Evolutionary conservation across 2,329 filamentous ascomycete species (phyloP).

Genomic region (Aspergillus glaucus): DNA sequence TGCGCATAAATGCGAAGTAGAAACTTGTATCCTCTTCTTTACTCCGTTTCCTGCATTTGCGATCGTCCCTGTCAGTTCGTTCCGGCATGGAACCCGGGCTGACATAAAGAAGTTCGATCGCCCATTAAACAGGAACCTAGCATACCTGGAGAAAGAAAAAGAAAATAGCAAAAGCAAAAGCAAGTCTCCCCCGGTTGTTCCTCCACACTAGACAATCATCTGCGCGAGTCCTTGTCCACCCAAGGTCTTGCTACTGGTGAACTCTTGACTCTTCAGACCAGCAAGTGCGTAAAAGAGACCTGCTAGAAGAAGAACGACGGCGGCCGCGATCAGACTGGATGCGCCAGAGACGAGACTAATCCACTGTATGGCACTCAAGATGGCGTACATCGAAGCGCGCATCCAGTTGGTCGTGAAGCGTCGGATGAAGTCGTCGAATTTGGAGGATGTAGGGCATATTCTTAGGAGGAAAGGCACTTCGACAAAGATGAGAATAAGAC

Average conservation of each 20-base stretch:
- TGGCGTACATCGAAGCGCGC: slow-evolving; percentile 77
- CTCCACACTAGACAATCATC: slow-evolving; percentile 74
- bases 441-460: slow-evolving; percentile 90
- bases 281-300: slow-evolving; percentile 64
- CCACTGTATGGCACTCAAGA: slow-evolving; percentile 80
- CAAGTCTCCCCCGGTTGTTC: background rate
- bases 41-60: background rate
- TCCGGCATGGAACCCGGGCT: background rate
- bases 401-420: slow-evolving; percentile 94
- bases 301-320: slow-evolving; percentile 71
- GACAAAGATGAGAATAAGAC: slow-evolving; percentile 72
- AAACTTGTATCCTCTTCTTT: slow-evolving; percentile 5
- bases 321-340: slow-evolving; percentile 78
- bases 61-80: background rate
- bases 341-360: slow-evolving; percentile 47
- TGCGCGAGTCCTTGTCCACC: slow-evolving; percentile 90
- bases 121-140: background rate
- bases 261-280: slow-evolving; percentile 40
- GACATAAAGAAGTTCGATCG: background rate
- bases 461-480: slow-evolving; percentile 91
- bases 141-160: background rate
- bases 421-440: slow-evolving; percentile 85
- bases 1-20: slow-evolving; percentile 9
- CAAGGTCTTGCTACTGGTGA: slow-evolving; percentile 75
- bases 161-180: background rate